Percentiles rank a stretch among this genome's conserved stretches.
These are phyloP conservation scores for Daedalea quercina DNA, from an alignment of 768 basidiomycete genomes.

Conservation along the genomic window DNA sequence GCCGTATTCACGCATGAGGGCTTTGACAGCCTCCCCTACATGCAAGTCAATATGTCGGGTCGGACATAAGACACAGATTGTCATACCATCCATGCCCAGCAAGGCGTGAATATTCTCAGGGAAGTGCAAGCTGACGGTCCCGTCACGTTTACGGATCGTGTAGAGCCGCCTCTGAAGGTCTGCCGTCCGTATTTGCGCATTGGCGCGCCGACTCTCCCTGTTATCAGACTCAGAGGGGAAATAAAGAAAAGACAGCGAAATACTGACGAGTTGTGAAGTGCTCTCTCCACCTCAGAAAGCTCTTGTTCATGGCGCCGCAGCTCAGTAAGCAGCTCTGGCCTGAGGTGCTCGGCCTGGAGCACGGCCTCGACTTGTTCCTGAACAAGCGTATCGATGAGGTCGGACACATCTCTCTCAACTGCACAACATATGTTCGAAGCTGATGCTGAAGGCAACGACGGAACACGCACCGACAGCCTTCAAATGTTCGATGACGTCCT, in stretches of 20 bases:
- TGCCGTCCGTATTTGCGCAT: conserved; percentile 38
- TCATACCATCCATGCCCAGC: conserved; percentile 43
- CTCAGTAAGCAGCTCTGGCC: conserved; percentile 42
- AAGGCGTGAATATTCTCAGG: conserved; percentile 46
- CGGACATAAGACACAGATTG: conserved; percentile 11
- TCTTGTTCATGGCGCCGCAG: conserved; percentile 36
- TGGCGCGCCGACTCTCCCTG: conserved; percentile 54
- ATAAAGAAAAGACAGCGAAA: background rate
- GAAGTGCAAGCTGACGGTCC: conserved; percentile 39
- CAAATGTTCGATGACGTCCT: conserved; percentile 38
- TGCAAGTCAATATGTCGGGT: background rate
- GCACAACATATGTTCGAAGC: background rate
- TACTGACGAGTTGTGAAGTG: conserved; percentile 53
- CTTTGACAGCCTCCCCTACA: conserved; percentile 18
- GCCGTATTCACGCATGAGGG: conserved; percentile 27
- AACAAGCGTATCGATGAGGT: conserved; percentile 45
- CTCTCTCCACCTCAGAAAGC: conserved; percentile 38
- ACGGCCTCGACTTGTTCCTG: conserved; percentile 41
- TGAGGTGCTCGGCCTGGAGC: conserved; percentile 40
- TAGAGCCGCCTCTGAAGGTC: conserved; percentile 35
- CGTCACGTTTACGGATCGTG: conserved; percentile 42
- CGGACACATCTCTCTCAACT: conserved; percentile 44
- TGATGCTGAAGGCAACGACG: background rate
- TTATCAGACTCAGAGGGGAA: too few relatives aligned
- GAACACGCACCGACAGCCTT: conserved; percentile 34